phyloP scores from a whole-genome alignment of 805 yeast species.

The Yarrowia porcina region DNA sequence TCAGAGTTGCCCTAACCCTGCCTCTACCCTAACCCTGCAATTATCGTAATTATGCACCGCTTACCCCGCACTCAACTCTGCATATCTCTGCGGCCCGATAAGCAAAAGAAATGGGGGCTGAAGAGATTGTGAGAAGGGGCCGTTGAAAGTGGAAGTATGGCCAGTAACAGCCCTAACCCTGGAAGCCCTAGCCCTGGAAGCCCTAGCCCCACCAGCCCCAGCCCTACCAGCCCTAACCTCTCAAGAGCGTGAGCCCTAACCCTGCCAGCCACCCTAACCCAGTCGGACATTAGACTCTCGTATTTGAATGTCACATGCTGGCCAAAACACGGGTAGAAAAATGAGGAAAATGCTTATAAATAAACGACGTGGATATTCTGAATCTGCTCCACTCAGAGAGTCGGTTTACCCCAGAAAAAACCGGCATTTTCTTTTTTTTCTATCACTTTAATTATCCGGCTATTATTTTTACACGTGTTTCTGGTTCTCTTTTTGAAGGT shows the following conservation, averaged over 20 bases:
- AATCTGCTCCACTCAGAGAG: background rate
- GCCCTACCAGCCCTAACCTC: background rate
- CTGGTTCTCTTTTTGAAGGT: background rate
- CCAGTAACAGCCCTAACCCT: too few relatives aligned
- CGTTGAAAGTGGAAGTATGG: too few relatives aligned
- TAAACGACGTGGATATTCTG: background rate
- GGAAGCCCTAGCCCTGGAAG: too few relatives aligned
- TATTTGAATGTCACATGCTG: background rate
- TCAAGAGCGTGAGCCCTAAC: too few relatives aligned
- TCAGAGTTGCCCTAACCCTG: background rate
- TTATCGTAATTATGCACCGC: conserved; percentile 5
- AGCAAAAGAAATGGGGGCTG: background rate
- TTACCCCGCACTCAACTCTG: background rate
- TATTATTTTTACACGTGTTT: conserved; percentile 8
- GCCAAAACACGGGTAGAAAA: background rate
- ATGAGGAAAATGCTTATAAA: too few relatives aligned
- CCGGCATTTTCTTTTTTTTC: background rate
- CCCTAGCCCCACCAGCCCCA: too few relatives aligned
- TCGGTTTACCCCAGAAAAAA: background rate
- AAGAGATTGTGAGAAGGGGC: too few relatives aligned
- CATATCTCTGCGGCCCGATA: background rate
- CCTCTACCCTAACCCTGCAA: background rate
- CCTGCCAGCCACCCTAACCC: background rate
- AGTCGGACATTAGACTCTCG: conserved; percentile 7
- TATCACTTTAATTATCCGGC: background rate